These are phyloP conservation scores for Trichoderma afroharzianum DNA, from an alignment of 2,329 filamentous ascomycete genomes.

Conservation along the genomic window DNA sequence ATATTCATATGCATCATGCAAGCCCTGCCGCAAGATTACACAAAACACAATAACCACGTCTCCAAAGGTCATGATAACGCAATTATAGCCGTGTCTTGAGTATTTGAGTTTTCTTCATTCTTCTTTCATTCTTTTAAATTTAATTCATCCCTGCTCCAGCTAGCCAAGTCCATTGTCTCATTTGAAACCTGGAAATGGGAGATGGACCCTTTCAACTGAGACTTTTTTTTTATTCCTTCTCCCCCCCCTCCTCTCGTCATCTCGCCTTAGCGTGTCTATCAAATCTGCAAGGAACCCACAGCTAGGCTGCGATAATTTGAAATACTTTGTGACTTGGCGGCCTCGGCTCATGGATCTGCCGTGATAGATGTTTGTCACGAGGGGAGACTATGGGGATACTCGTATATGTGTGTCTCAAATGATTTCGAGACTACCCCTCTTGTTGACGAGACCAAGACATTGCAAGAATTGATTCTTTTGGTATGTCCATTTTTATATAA, in stretches of 20 bases:
- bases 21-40: background rate
- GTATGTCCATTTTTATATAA: background rate
- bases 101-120: constrained; percentile 2
- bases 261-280: background rate
- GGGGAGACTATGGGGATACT: background rate
- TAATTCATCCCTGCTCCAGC: background rate
- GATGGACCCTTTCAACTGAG: background rate
- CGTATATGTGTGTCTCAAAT: background rate
- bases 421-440: background rate
- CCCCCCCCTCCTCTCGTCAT: background rate
- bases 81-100: background rate
- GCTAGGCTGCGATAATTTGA: background rate
- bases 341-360: background rate
- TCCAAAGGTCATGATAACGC: background rate
- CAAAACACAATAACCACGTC: background rate
- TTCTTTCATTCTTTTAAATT: background rate
- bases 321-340: background rate
- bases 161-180: background rate
- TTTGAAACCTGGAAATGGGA: background rate
- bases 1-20: background rate
- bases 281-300: background rate
- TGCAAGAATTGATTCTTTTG: background rate
- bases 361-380: background rate
- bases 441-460: background rate
- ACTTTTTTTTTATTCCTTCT: background rate